Percentiles rank a stretch among this genome's conserved stretches.
Evolutionary conservation across 345 rosid species (phyloP).

Genomic region (Garcia nutans): DNA sequence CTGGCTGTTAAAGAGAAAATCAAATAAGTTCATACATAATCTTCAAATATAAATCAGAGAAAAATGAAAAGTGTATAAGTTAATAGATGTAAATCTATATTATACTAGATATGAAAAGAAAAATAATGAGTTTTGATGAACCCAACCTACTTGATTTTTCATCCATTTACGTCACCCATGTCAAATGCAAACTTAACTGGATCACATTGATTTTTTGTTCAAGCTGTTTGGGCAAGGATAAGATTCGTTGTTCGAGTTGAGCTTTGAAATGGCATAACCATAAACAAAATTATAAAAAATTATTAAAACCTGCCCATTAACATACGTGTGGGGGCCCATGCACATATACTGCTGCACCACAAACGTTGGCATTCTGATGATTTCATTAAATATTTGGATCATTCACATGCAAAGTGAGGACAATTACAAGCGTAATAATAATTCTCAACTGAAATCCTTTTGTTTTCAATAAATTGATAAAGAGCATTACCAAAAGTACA

Average conservation of each 20-base stretch:
- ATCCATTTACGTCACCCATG: background rate
- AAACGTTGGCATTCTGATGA: background rate
- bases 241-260: no score
- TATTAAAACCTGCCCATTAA: background rate
- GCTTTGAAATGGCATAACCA: background rate
- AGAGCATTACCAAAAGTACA: background rate
- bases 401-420: background rate
- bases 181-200: background rate
- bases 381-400: background rate
- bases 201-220: background rate
- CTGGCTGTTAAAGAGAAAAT: conserved; percentile 61
- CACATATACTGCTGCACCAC: background rate
- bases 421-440: background rate
- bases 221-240: background rate
- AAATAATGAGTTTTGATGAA: background rate
- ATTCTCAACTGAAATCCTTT: background rate
- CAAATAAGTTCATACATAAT: background rate
- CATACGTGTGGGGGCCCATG: no score
- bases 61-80: background rate
- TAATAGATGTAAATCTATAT: background rate
- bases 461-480: background rate
- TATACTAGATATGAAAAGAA: background rate
- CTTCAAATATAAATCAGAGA: conserved; percentile 2
- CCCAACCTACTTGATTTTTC: no score
- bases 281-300: background rate